phyloP scores from a whole-genome alignment of 768 basidiomycete species.

The Tylopilus sp. region DNA sequence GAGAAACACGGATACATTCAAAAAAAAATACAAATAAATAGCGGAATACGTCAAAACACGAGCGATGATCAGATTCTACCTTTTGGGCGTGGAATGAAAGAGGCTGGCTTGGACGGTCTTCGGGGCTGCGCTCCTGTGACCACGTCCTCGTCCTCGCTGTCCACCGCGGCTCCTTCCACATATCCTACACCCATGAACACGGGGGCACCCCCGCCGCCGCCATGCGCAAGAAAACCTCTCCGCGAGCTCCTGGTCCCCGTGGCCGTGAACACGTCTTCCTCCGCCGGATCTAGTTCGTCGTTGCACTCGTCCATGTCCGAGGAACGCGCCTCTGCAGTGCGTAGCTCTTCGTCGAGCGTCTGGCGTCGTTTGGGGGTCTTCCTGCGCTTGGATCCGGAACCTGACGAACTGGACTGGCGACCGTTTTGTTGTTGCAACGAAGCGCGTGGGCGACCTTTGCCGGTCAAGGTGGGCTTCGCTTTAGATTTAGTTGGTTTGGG shows the following conservation, averaged over 20 bases:
- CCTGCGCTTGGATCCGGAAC: conserved; percentile 19
- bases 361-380: conserved; percentile 35
- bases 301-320: conserved; percentile 33
- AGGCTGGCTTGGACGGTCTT: conserved; percentile 11
- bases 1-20: conserved; percentile 8
- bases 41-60: background rate
- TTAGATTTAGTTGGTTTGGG: conserved; percentile 12
- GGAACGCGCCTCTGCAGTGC: conserved; percentile 39
- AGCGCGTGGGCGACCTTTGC: conserved; percentile 19
- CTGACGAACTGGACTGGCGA: background rate
- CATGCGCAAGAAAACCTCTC: conserved; percentile 66
- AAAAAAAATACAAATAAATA: conserved; percentile 28
- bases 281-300: conserved; percentile 38
- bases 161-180: conserved; percentile 48
- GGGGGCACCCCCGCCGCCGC: conserved; percentile 68
- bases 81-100: conserved; percentile 26
- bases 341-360: conserved; percentile 69
- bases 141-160: conserved; percentile 19
- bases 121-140: background rate
- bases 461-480: conserved; percentile 10
- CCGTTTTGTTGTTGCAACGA: background rate
- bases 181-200: conserved; percentile 72
- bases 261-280: conserved; percentile 48
- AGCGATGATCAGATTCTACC: background rate
- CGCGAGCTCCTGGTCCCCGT: conserved; percentile 53